Percentiles rank a stretch among this genome's conserved stretches.
These are phyloP conservation scores for Alternaria consortialis DNA, from an alignment of 2,329 filamentous ascomycete species.

Conservation along the genomic window DNA sequence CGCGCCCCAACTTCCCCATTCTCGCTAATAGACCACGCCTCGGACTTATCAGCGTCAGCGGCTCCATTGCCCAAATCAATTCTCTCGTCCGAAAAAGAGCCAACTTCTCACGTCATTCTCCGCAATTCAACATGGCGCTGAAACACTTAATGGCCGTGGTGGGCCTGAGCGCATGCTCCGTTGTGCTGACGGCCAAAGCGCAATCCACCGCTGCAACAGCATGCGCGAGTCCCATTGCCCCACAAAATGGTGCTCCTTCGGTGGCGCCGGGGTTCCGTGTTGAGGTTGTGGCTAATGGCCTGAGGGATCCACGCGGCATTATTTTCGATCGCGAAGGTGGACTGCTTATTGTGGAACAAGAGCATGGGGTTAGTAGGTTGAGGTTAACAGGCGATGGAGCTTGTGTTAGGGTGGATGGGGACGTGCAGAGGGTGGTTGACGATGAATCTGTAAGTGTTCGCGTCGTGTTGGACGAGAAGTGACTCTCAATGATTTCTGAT, in stretches of 20 bases:
- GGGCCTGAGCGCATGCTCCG: conserved; percentile 26
- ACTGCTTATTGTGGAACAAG: conserved; percentile 60
- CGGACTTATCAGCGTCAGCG: conserved; percentile 3
- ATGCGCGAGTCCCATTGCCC: conserved; percentile 51
- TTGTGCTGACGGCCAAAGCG: conserved; percentile 34
- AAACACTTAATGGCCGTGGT: conserved; percentile 35
- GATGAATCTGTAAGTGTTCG: conserved; percentile 39
- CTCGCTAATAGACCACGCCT: not conserved
- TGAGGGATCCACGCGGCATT: conserved; percentile 58
- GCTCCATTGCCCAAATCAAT: conserved; percentile 4
- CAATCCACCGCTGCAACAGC: conserved; percentile 33
- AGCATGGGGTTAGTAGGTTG: conserved; percentile 51
- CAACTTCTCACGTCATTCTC: conserved; percentile 24
- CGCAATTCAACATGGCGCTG: conserved; percentile 27
- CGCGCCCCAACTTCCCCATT: not conserved
- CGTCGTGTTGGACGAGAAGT: not conserved
- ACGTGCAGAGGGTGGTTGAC: conserved; percentile 34
- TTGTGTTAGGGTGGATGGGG: conserved; percentile 41
- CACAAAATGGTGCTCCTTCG: conserved; percentile 52
- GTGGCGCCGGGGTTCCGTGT: conserved; percentile 55
- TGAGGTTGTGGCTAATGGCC: conserved; percentile 57
- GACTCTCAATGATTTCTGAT: not conserved
- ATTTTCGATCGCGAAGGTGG: conserved; percentile 59
- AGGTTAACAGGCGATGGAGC: conserved; percentile 43
- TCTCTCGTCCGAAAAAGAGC: not conserved